Conservation (phyloP, 2,329 filamentous ascomycete genomes). For the Leptographium galeiforme region DNA sequence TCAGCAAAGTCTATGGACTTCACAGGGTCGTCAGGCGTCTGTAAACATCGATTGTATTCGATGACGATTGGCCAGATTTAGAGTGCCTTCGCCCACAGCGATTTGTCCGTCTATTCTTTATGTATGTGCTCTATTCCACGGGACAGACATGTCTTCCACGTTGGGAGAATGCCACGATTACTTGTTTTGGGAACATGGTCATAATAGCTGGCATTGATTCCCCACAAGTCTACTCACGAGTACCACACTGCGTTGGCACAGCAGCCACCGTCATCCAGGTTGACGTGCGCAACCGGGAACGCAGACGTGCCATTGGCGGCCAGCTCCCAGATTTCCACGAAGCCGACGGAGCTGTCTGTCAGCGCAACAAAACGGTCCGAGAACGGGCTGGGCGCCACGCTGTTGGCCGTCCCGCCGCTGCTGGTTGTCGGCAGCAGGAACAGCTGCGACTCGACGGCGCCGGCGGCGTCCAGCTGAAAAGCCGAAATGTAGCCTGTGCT, state of each 20-base stretch:
- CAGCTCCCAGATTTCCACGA: conserved; percentile 13
- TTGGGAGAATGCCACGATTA: no score
- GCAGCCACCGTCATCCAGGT: conserved; percentile 12
- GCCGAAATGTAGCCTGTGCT: conserved; percentile 9
- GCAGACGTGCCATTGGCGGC: conserved; percentile 9
- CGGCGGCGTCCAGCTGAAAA: background rate
- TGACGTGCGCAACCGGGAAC: conserved; percentile 8
- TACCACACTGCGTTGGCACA: conserved; percentile 15
- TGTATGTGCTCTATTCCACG: no score
- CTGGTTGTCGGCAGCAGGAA: conserved; percentile 12
- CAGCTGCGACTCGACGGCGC: conserved; percentile 9
- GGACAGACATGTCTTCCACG: no score
- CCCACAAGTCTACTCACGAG: background rate
- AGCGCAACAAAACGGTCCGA: conserved; percentile 11
- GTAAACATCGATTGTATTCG: no score
- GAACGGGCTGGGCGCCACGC: conserved; percentile 10
- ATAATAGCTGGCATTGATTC: no score
- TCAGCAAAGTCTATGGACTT: no score
- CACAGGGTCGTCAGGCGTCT: no score
- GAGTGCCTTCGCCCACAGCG: no score
- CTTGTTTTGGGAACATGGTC: no score
- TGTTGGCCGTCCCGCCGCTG: conserved; percentile 9
- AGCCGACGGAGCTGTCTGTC: conserved; percentile 10
- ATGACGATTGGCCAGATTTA: no score
- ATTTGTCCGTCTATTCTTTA: no score